Conservation (phyloP, 441 rosid genomes). For the Corymbia calophylla region DNA sequence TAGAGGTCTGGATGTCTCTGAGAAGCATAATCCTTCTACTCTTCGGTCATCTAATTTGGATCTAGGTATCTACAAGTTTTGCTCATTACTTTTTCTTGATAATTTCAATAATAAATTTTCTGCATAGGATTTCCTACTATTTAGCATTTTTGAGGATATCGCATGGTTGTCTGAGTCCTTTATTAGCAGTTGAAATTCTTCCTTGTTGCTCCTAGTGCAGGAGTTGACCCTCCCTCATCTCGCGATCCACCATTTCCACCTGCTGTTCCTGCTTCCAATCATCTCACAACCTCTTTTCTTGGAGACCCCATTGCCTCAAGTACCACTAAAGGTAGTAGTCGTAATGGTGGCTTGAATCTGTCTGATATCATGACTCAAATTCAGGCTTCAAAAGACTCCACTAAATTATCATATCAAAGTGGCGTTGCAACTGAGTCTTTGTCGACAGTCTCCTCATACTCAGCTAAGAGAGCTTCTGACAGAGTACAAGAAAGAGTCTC, state of each 20-base stretch:
- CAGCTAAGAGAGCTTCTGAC: constrained; percentile 40
- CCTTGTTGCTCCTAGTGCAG: constrained; percentile 88
- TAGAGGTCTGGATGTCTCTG: constrained; percentile 85
- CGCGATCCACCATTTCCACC: constrained; percentile 95
- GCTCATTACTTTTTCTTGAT: constrained; percentile 17
- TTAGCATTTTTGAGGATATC: background rate
- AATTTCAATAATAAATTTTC: background rate
- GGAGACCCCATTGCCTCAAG: constrained; percentile 49
- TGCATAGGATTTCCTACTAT: background rate
- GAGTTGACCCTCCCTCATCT: constrained; percentile 99
- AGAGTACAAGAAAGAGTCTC: constrained; percentile 1
- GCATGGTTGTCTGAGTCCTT: constrained; percentile 5
- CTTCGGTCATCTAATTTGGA: constrained; percentile 91
- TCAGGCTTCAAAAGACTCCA: constrained; percentile 94
- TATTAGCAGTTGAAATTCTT: constrained; percentile 55
- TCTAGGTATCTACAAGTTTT: constrained; percentile 61
- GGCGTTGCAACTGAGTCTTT: constrained; percentile 47
- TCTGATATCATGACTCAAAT: constrained; percentile 87
- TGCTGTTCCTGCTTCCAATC: constrained; percentile 64
- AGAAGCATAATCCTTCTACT: constrained; percentile 68
- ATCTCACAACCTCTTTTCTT: constrained; percentile 36
- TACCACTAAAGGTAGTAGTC: constrained; percentile 52
- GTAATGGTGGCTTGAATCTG: constrained; percentile 81
- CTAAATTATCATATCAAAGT: constrained; percentile 61
- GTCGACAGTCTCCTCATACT: constrained; percentile 55